Base-by-base conservation (phyloP, 192 early-diverging fungal genomes). In the Backusella morwellensis region DNA sequence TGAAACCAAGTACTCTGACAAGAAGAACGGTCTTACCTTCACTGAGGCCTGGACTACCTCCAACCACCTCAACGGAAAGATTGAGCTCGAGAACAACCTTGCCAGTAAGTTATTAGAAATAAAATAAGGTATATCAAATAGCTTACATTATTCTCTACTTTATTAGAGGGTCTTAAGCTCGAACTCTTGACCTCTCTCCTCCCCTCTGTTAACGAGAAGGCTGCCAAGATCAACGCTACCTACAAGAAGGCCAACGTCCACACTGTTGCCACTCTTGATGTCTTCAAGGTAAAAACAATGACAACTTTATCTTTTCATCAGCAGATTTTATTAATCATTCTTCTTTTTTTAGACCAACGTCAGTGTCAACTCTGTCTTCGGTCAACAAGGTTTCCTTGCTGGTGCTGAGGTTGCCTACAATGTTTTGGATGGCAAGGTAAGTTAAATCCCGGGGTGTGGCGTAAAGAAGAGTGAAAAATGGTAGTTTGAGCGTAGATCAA, bases 1-100 rank as follows among this genome's bases (percentile, higher is more conserved):
- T 83, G 97, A 98, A 92, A 94, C 94, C 87, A 99, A 99, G 92
- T 99, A 97, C 86, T 77, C 90, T 67, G 96, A 99, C 92, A 96
- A 95, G 90, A 85, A 92, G 80, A 94, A 93, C 79, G 98, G 98
- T 80, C 88, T 98, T 34, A 93, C 95, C 77, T 92, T 98, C 86
- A 98, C 97, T 81, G 96, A 98, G 87, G 89, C 94, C 71, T 99
- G 98, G 98, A 97, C 93, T 86, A 96, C 97, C 75, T 87, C 85
- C 85, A 98, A 99, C 90, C 88, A 96, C 72, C 86, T 99, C 63
- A 94, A 92, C 75, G 94, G 92, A 73, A 92, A 97, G 87, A 88
- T 98, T 76, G 98, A 99, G 86, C 86, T 98, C 35, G 90, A 93
- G 79, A 95, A 99, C 91, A 92, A 92, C 85, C 86, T 99, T 52